Evolutionary conservation across 2,329 filamentous ascomycete genomes (phyloP).

Genomic region (Diaporthe helianthi): DNA sequence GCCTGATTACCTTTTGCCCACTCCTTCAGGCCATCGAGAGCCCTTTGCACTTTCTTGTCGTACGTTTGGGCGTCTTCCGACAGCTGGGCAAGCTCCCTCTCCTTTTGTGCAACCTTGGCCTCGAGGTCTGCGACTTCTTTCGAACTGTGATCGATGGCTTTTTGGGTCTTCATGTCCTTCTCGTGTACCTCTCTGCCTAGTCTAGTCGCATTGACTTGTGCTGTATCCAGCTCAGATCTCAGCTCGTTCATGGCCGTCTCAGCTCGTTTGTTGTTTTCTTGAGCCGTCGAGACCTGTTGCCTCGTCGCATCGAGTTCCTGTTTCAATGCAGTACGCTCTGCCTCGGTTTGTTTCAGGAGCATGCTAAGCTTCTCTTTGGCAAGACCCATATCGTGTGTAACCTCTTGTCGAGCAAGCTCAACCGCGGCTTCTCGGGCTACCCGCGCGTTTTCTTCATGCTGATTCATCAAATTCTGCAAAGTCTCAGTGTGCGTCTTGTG

Average conservation of each 20-base stretch:
- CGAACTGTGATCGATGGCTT: background rate
- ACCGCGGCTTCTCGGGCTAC: slow-evolving; percentile 38
- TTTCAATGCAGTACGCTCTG: slow-evolving; percentile 38
- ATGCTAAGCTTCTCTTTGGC: slow-evolving; percentile 41
- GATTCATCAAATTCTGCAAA: slow-evolving; percentile 36
- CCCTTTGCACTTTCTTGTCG: slow-evolving; percentile 11
- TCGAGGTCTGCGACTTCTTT: slow-evolving; percentile 17
- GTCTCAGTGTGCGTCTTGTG: slow-evolving; percentile 33
- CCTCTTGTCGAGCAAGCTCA: slow-evolving; percentile 42
- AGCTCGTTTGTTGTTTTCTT: slow-evolving; percentile 24
- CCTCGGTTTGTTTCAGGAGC: slow-evolving; percentile 37
- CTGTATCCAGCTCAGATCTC: slow-evolving; percentile 16
- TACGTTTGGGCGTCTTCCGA: slow-evolving; percentile 23
- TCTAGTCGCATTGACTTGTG: background rate
- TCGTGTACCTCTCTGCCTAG: background rate
- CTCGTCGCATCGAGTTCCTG: slow-evolving; percentile 41
- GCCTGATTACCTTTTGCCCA: slow-evolving; percentile 11
- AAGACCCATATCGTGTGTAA: slow-evolving; percentile 40
- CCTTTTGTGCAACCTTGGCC: slow-evolving; percentile 2
- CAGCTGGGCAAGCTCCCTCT: slow-evolving; percentile 18
- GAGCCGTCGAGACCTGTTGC: slow-evolving; percentile 35
- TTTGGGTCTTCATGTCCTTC: background rate
- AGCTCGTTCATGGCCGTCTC: slow-evolving; percentile 25
- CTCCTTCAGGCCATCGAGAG: slow-evolving; percentile 23
- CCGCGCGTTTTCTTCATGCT: slow-evolving; percentile 35